Base-by-base conservation (phyloP, 2,329 filamentous ascomycete species). In the Pseudocercospora fijiensis region DNA sequence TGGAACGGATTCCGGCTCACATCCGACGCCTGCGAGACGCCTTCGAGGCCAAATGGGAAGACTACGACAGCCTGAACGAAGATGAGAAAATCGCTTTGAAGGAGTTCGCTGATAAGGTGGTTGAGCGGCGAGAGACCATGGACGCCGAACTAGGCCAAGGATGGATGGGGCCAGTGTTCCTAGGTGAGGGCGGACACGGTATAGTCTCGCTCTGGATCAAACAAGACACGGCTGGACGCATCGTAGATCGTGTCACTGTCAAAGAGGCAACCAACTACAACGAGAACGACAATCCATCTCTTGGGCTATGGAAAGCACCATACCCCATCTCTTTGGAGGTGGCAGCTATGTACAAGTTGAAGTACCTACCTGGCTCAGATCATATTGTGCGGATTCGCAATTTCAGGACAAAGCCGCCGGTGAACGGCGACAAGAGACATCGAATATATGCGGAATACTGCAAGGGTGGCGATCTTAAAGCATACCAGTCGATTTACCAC, bases 311-410 rank as follows among this genome's bases (percentile, higher is more conserved):
- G 49, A 4, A 13, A 7, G 6, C 49, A 8, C 49, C 49, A 3
- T n/a, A 11, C 3, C 20, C 20, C 2, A 3, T 2, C 11, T 49
- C 61, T 3, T 33, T 52, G n/a, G 61, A 63, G 30, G 57, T 58
- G 18, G 56, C 55, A 22, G 57, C 57, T 4, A 63, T 63, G 61
- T 63, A 63, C 28, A 56, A 56, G 24, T 28, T 63, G 58, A 37
- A 30, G 22, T 11, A 57, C 49, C 43, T 59, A 26, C 53, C 58
- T 6, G 61, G 61, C 4, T 60, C 57, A 4, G 57, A 63, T 8
- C 27, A n/a, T 16, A 41, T 63, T 24, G 49, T 63, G 1, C 37
- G 41, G 22, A 60, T 63, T n/a, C 22, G 61, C 20, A 63, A 63
- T 27, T 63, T 37, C 37, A 55, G 49, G 8, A 24, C 51, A 8